Percentiles rank a stretch among this genome's conserved stretches.
phyloP scores from a whole-genome alignment of 225 moss, liverwort and hornwort genomes.

The Bryoerythrophyllum caledonicum region DNA sequence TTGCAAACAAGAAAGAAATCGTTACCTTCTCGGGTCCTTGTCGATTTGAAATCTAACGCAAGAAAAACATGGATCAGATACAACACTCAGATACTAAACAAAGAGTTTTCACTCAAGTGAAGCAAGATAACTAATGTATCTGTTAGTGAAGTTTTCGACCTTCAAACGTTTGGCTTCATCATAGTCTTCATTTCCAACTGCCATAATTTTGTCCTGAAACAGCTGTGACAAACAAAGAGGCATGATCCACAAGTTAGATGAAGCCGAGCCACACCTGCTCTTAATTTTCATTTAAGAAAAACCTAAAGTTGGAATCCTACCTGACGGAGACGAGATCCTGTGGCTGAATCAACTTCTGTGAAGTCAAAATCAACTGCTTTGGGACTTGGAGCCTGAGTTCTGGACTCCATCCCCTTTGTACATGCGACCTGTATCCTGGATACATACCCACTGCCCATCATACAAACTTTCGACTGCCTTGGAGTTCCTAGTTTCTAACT shows the following conservation, averaged over 20 bases:
- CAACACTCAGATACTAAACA: not conserved
- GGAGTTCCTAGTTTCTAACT: not conserved
- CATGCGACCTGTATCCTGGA: slow-evolving; percentile 67
- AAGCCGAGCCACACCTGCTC: slow-evolving; percentile 2
- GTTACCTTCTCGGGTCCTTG: not conserved
- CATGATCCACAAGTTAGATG: slow-evolving; percentile 22
- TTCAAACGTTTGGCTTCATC: slow-evolving; percentile 95
- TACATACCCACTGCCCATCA: slow-evolving; percentile 46
- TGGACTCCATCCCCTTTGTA: slow-evolving; percentile 50
- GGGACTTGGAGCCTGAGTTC: slow-evolving; percentile 52
- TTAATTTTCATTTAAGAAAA: not conserved
- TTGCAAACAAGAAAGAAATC: not conserved
- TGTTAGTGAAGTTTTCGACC: slow-evolving; percentile 33
- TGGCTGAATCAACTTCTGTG: slow-evolving; percentile 75
- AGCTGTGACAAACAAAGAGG: slow-evolving; percentile 52
- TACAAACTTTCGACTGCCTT: slow-evolving; percentile 18
- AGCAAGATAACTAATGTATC: not conserved
- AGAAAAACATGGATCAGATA: not conserved
- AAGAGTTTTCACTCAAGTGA: not conserved
- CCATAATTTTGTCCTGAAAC: slow-evolving; percentile 76
- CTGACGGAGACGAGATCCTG: slow-evolving; percentile 77
- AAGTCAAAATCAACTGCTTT: slow-evolving; percentile 62
- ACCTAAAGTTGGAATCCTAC: slow-evolving; percentile 29
- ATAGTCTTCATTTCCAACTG: slow-evolving; percentile 90
- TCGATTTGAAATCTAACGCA: not conserved